Percentiles rank a stretch among this genome's conserved stretches.
Conservation (phyloP, 768 basidiomycete genomes). For the Phanerochaete sordida region DNA sequence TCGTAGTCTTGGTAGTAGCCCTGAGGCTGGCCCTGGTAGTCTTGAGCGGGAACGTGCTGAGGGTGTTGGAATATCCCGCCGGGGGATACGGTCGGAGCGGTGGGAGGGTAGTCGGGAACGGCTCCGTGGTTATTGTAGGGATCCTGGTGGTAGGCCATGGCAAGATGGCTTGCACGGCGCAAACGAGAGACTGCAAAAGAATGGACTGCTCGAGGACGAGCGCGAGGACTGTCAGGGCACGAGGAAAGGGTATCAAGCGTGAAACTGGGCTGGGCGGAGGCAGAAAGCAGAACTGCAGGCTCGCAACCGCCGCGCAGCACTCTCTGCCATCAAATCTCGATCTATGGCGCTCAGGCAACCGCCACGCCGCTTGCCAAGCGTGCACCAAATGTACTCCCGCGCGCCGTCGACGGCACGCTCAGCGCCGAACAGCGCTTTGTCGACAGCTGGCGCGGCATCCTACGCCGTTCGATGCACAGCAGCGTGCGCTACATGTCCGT, state of each 20-base stretch:
- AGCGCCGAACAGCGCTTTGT: no score
- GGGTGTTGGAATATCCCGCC: slow-evolving; percentile 5
- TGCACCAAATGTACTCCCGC: no score
- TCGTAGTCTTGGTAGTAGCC: slow-evolving; percentile 22
- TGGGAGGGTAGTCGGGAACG: slow-evolving; percentile 5
- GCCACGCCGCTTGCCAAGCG: neutral
- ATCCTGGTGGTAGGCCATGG: slow-evolving; percentile 29
- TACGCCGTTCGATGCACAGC: no score
- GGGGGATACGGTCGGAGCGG: slow-evolving; percentile 3
- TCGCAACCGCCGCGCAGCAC: neutral
- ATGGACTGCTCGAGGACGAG: slow-evolving; percentile 10
- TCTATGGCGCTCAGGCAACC: neutral
- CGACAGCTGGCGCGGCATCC: no score
- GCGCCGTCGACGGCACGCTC: no score
- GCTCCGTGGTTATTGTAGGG: slow-evolving; percentile 15
- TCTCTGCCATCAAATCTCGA: neutral
- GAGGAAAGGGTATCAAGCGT: slow-evolving; percentile 1
- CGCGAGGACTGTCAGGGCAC: neutral
- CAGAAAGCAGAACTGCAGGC: neutral
- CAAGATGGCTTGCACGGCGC: neutral
- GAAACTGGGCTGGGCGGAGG: neutral
- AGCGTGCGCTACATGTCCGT: no score
- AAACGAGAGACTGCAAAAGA: slow-evolving; percentile 9
- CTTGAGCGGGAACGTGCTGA: slow-evolving; percentile 10
- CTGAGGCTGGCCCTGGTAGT: slow-evolving; percentile 12